phyloP scores from a whole-genome alignment of 352 stramenopile genomes.

The Pythium grandisporangium region DNA sequence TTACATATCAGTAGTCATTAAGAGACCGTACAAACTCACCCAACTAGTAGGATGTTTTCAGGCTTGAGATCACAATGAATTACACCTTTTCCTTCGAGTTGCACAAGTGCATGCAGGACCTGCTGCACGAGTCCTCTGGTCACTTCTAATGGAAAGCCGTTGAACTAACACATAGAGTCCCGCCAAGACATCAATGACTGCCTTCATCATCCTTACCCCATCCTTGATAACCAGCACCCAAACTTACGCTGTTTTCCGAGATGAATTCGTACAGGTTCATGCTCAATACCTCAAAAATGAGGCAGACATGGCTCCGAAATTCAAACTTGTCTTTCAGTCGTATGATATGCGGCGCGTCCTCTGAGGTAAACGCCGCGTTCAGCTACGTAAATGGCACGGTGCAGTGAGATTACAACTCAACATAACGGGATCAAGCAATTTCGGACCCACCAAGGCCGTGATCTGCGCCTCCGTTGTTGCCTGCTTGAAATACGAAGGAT shows the following conservation, averaged over 20 bases:
- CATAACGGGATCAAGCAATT: too few relatives aligned
- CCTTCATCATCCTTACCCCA: too few relatives aligned
- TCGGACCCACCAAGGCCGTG: constrained; percentile 76
- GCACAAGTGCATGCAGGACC: constrained; percentile 81
- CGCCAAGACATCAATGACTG: not conserved
- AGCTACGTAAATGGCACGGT: constrained; percentile 16
- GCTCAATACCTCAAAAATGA: constrained; percentile 92
- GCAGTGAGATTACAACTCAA: too few relatives aligned
- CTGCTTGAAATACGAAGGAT: constrained; percentile 89
- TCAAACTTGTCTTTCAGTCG: constrained; percentile 87
- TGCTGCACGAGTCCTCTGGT: constrained; percentile 91
- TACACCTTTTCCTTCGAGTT: constrained; percentile 85
- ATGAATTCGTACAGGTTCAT: constrained; percentile 95
- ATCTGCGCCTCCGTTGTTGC: constrained; percentile 93
- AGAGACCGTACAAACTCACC: too few relatives aligned
- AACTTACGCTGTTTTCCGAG: constrained; percentile 77
- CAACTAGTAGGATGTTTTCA: constrained; percentile 91
- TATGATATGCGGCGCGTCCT: constrained; percentile 66
- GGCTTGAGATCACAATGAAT: constrained; percentile 97
- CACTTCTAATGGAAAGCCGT: constrained; percentile 76
- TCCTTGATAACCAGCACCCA: too few relatives aligned
- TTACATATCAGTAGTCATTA: too few relatives aligned
- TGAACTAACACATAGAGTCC: constrained; percentile 28
- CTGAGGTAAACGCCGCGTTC: constrained; percentile 13
- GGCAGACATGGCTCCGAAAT: constrained; percentile 88